Conservation (phyloP, 805 yeast species). For the Nakazawaea ernobii region DNA sequence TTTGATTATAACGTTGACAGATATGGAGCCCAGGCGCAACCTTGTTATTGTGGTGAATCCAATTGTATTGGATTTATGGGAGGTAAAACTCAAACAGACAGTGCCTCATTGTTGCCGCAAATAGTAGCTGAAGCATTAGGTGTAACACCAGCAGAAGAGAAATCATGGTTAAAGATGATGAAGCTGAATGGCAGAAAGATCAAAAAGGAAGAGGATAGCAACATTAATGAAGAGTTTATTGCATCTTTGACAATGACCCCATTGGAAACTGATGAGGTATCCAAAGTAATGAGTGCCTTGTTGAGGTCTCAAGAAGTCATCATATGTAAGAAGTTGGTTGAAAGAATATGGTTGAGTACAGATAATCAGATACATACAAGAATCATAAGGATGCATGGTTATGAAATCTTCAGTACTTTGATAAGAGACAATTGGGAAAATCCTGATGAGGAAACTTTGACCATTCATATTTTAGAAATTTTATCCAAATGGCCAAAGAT, state of each 20-base stretch:
- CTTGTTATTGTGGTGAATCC: slow-evolving; percentile 89
- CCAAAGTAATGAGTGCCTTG: slow-evolving; percentile 74
- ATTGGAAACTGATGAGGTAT: slow-evolving; percentile 52
- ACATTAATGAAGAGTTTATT: slow-evolving; percentile 61
- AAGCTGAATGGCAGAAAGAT: slow-evolving; percentile 40
- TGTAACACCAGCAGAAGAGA: slow-evolving; percentile 60
- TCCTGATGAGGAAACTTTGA: slow-evolving; percentile 31
- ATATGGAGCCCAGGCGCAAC: slow-evolving; percentile 91
- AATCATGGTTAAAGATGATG: slow-evolving; percentile 62
- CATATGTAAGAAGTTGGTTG: slow-evolving; percentile 60
- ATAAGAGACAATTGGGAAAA: slow-evolving; percentile 31
- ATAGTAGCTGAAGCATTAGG: slow-evolving; percentile 83
- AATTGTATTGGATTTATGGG: slow-evolving; percentile 93
- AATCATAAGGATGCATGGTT: slow-evolving; percentile 80
- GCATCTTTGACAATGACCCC: slow-evolving; percentile 50
- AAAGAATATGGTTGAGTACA: slow-evolving; percentile 53
- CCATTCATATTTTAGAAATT: slow-evolving; percentile 47
- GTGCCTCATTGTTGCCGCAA: slow-evolving; percentile 79
- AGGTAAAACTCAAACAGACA: slow-evolving; percentile 95
- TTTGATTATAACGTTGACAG: slow-evolving; percentile 93
- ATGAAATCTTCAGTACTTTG: slow-evolving; percentile 65
- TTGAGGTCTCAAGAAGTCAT: slow-evolving; percentile 68
- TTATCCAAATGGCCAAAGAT: slow-evolving; percentile 62
- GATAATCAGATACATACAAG: slow-evolving; percentile 46
- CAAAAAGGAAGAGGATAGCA: slow-evolving; percentile 47